Percentiles rank a stretch among this genome's conserved stretches.
These are phyloP conservation scores for Vicia sativa DNA, from an alignment of 306 rosid genomes.

Conservation along the genomic window DNA sequence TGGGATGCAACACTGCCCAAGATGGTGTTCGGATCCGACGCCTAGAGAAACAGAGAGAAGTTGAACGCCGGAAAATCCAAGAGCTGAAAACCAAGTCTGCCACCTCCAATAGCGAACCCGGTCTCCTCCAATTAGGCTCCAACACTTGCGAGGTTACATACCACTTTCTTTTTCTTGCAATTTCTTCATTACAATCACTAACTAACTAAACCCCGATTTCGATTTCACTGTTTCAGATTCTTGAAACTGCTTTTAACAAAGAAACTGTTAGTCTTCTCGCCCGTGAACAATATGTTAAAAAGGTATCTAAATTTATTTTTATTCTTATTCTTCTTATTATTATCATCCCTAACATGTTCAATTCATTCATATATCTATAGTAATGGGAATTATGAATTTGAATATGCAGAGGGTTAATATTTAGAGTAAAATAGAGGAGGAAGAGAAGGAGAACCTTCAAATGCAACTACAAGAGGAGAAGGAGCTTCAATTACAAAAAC, in stretches of 20 bases:
- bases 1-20: slow-evolving; percentile 94
- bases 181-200: not conserved
- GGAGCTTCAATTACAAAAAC: slow-evolving; percentile 79
- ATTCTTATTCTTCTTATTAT: not conserved
- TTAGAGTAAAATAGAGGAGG: slow-evolving; percentile 91
- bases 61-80: slow-evolving; percentile 92
- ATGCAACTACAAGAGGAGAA: slow-evolving; percentile 94
- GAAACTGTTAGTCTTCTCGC: slow-evolving; percentile 96
- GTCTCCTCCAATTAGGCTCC: slow-evolving; percentile 98
- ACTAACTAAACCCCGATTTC: not conserved
- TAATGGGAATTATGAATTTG: slow-evolving; percentile 21
- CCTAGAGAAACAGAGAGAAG: slow-evolving; percentile 97
- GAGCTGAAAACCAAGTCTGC: slow-evolving; percentile 93
- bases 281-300: slow-evolving; percentile 89
- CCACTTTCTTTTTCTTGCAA: not conserved
- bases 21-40: slow-evolving; percentile 92
- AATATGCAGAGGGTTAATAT: slow-evolving; percentile 77
- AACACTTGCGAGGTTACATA: slow-evolving; percentile 76
- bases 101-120: slow-evolving; percentile 73
- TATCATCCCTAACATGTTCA: no score
- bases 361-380: no score
- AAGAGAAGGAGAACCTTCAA: slow-evolving; percentile 97
- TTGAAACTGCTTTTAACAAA: slow-evolving; percentile 95
- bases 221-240: slow-evolving; percentile 91
- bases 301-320: slow-evolving; percentile 64